phyloP scores from a whole-genome alignment of 169 alveolate species.

The Cryptosporidium parvum region DNA sequence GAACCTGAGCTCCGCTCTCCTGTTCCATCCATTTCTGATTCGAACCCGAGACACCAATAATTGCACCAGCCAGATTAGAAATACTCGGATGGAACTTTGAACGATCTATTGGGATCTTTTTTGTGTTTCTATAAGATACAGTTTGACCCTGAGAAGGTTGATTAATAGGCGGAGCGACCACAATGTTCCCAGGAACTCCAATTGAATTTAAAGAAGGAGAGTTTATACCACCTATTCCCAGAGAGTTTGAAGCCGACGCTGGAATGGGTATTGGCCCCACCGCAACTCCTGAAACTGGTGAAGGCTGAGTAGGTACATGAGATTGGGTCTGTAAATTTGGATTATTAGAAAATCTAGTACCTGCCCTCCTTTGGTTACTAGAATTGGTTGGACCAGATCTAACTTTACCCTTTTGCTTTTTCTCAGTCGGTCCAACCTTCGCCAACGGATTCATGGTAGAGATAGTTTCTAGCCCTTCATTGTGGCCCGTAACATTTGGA shows the following conservation, averaged over 20 bases:
- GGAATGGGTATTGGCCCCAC: neutral
- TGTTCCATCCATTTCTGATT: constrained; percentile 76
- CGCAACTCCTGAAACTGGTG: neutral
- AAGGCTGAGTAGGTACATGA: neutral
- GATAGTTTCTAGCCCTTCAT: constrained; percentile 25
- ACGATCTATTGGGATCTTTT: constrained; percentile 67
- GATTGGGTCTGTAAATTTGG: constrained; percentile 52
- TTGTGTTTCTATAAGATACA: constrained; percentile 29
- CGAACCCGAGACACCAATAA: constrained; percentile 70
- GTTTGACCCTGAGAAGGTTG: neutral
- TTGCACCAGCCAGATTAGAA: constrained; percentile 70
- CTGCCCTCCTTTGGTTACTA: constrained; percentile 40
- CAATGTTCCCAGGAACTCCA: constrained; percentile 9
- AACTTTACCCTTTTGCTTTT: constrained; percentile 44
- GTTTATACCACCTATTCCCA: neutral
- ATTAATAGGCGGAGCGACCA: constrained; percentile 7
- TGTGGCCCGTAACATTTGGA: constrained; percentile 1
- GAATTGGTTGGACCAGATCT: constrained; percentile 59
- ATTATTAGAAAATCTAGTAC: constrained; percentile 71
- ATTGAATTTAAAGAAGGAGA: constrained; percentile 8
- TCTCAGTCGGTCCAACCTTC: constrained; percentile 48
- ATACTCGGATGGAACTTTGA: constrained; percentile 73
- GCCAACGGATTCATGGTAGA: neutral
- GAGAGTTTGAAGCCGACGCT: neutral
- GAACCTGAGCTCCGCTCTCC: constrained; percentile 75